A percentile compares a stretch with the other conserved stretches of the same genome.
Conservation (phyloP, 352 stramenopile species). For the Phytopythium mirpurense region DNA sequence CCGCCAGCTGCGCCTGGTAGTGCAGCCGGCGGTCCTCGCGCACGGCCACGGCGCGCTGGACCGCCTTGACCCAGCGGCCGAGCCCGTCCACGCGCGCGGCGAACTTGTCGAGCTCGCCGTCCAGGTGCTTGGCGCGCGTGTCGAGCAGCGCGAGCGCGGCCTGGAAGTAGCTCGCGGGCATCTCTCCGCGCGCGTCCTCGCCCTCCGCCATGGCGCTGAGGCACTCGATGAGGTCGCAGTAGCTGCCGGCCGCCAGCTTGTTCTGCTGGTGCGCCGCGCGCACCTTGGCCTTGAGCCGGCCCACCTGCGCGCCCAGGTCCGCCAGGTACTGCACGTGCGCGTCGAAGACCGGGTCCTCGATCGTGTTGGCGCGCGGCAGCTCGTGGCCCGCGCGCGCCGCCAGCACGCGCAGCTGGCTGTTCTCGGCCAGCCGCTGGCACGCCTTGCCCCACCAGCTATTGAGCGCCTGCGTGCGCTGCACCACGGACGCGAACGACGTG, state of each 20-base stretch:
- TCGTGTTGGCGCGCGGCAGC: constrained; percentile 30
- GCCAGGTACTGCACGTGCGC: constrained; percentile 58
- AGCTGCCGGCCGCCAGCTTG: constrained; percentile 61
- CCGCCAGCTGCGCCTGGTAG: constrained; percentile 74
- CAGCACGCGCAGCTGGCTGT: constrained; percentile 64
- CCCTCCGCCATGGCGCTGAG: constrained; percentile 60
- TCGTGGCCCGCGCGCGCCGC: constrained; percentile 43
- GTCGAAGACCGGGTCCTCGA: constrained; percentile 70
- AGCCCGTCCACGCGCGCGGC: constrained; percentile 61
- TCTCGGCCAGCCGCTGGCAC: constrained; percentile 77
- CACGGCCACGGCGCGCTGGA: constrained; percentile 63
- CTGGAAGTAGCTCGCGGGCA: constrained; percentile 56
- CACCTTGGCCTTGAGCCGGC: constrained; percentile 57
- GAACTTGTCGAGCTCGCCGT: constrained; percentile 67
- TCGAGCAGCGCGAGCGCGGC: constrained; percentile 62
- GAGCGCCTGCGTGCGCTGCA: constrained; percentile 63
- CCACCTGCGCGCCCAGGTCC: constrained; percentile 56
- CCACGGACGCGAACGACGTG: constrained; percentile 36
- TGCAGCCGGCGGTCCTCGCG: constrained; percentile 73
- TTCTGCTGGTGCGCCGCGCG: constrained; percentile 59
- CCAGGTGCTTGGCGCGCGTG: constrained; percentile 68
- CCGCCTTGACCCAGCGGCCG: constrained; percentile 65
- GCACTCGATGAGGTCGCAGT: constrained; percentile 81
- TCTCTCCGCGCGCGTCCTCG: constrained; percentile 60
- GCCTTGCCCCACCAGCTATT: constrained; percentile 83